Conservation (phyloP, 305 asterid species). For the Fraxinus ornus region DNA sequence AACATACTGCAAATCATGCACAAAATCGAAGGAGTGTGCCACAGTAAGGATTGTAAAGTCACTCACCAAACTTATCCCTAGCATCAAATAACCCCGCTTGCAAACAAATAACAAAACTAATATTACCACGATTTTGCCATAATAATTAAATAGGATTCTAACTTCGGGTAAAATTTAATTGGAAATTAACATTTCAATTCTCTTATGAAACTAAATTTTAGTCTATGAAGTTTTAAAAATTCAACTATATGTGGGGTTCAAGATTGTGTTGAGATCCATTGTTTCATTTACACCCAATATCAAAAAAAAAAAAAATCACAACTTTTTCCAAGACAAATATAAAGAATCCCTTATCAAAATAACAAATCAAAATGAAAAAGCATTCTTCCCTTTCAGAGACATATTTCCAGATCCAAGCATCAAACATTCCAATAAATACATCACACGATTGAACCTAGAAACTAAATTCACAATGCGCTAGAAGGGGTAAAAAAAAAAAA, state of each 20-base stretch:
- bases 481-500: background rate
- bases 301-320: background rate
- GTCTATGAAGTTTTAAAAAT: background rate
- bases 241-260: background rate
- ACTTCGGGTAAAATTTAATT: background rate
- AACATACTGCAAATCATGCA: slow-evolving; percentile 12
- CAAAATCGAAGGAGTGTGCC: background rate
- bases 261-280: background rate
- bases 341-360: slow-evolving; percentile 6
- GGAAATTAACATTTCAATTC: background rate
- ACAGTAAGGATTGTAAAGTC: background rate
- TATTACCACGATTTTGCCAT: background rate
- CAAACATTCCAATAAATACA: slow-evolving; percentile 8
- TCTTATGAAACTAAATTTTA: background rate
- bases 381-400: background rate
- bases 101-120: slow-evolving; percentile 4
- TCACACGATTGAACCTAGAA: background rate
- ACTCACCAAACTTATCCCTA: background rate
- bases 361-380: background rate
- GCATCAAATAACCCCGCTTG: background rate
- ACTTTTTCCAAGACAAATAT: background rate
- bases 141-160: background rate
- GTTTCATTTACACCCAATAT: background rate
- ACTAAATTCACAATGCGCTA: slow-evolving; percentile 19
- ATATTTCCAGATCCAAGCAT: slow-evolving; percentile 21